Evolutionary conservation across 2,329 filamentous ascomycete genomes (phyloP), one percentile per base, ranked within the genome.

Genomic region (Scedosporium boydii): DNA sequence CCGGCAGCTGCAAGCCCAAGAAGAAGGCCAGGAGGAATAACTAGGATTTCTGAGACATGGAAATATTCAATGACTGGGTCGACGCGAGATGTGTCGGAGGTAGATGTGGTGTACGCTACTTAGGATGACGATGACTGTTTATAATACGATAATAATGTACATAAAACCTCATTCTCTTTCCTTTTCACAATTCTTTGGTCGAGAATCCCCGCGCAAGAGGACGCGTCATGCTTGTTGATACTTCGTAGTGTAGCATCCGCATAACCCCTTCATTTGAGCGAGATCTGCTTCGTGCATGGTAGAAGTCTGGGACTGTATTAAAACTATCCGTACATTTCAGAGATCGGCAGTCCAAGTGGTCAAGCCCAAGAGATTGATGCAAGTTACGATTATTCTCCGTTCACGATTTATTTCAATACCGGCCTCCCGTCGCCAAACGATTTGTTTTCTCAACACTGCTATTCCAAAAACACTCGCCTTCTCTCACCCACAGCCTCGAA

Each of bases 11-110:
- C 59, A 61, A 61, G 48, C 26, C 59, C 16, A 56, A 56, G 48
- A 61, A 53, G 59, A 61, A 53, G 59, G 9, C 44, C 18, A 60
- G 34, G 59, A 55, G 59, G 59, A 61, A 44, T 48, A 38, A 55
- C n/a, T 26, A 42, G 59, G n/a, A 26, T 3, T 16, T 51, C 29
- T 61, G 44, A 56, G 34, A 9, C 10, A 4, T 12, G 10, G 34
- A 10, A 2, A 4, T 12, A 4, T 14, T 4, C 23, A 48, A 21
- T 48, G 44, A 48, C 2, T 48, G 6, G 16, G 18, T n/a, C 1
- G 16, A 48, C 2, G 18, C 14, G 16, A 14, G 44, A 21, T 16
- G 18, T 7, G 1, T 18, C 3, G n/a, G 44, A 18, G 18, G n/a
- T 4, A 2, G 18, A 55, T 3, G 12, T 10, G 21, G 21, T 55